A percentile compares a stretch with the other conserved stretches of the same genome.
These are phyloP conservation scores for Hyphodiscus sp. DNA, from an alignment of 2,329 filamentous ascomycete species.

Conservation along the genomic window DNA sequence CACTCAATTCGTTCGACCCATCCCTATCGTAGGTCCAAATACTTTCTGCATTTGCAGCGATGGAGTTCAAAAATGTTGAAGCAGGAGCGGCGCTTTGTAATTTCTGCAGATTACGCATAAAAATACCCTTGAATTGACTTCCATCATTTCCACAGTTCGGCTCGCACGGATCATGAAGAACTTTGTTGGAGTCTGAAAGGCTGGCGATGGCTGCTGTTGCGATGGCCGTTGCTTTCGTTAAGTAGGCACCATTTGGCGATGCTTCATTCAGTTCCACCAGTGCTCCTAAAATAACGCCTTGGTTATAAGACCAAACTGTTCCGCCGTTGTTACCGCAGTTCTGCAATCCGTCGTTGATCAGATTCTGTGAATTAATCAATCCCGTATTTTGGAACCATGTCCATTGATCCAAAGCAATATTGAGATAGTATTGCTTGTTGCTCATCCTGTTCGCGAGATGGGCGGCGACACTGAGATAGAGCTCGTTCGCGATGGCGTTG, in stretches of 20 bases:
- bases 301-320: slow-evolving; percentile 48
- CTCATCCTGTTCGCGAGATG: slow-evolving; percentile 50
- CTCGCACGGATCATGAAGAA: slow-evolving; percentile 52
- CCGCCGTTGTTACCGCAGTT: slow-evolving; percentile 43
- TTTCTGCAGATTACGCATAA: slow-evolving; percentile 56
- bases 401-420: slow-evolving; percentile 44
- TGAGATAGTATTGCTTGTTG: slow-evolving; percentile 46
- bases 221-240: slow-evolving; percentile 43
- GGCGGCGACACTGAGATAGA: slow-evolving; percentile 48
- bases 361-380: slow-evolving; percentile 41
- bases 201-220: slow-evolving; percentile 45
- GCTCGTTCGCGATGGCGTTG: slow-evolving; percentile 52
- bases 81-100: slow-evolving; percentile 43
- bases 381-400: slow-evolving; percentile 43
- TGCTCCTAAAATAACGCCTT: slow-evolving; percentile 54
- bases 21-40: slow-evolving; percentile 58
- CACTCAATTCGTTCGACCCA: slow-evolving; percentile 42
- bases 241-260: slow-evolving; percentile 35
- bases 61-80: slow-evolving; percentile 44
- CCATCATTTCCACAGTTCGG: slow-evolving; percentile 40
- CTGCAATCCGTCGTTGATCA: slow-evolving; percentile 47
- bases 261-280: slow-evolving; percentile 50
- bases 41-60: slow-evolving; percentile 56
- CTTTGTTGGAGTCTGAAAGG: slow-evolving; percentile 38
- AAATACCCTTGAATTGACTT: slow-evolving; percentile 68